Conservation (phyloP, 1,284 basidiomycete genomes). For the Kalmanozyma brasiliensis region DNA sequence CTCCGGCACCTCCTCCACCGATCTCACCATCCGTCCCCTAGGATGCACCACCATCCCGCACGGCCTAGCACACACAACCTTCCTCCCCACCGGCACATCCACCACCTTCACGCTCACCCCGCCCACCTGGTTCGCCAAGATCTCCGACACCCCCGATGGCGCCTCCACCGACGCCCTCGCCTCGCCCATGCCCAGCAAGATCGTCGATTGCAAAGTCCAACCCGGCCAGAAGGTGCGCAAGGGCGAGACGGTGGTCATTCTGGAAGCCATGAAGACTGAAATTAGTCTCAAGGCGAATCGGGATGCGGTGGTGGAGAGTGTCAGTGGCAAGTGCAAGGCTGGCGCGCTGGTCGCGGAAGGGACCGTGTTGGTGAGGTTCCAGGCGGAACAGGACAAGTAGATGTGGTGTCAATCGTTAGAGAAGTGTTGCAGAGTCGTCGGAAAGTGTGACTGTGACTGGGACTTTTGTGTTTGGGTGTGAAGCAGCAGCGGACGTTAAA, state of each 20-base stretch:
- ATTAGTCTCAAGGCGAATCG: conserved; percentile 76
- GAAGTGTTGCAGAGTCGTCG: too few species aligned
- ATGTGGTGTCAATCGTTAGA: neutral
- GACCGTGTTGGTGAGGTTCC: conserved; percentile 76
- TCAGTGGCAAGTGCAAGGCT: conserved; percentile 72
- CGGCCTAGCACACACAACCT: conserved; percentile 14
- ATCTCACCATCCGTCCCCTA: conserved; percentile 71
- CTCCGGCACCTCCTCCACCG: neutral
- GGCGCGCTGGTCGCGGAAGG: conserved; percentile 91
- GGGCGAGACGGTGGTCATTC: conserved; percentile 81
- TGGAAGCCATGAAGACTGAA: conserved; percentile 94
- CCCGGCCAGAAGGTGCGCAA: conserved; percentile 81
- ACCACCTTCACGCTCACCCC: conserved; percentile 12
- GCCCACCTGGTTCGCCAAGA: conserved; percentile 24
- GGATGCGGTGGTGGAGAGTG: conserved; percentile 76
- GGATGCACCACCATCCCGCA: conserved; percentile 9
- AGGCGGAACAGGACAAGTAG: conserved; percentile 12
- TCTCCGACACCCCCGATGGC: neutral
- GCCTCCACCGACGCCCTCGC: conserved; percentile 5
- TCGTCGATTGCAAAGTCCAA: conserved; percentile 81
- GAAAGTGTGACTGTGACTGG: neutral
- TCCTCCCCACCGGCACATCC: conserved; percentile 25
- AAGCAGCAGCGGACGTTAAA: too few species aligned
- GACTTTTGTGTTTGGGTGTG: neutral
- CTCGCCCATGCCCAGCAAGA: conserved; percentile 49